Base-by-base conservation (phyloP, 441 rosid genomes). In the Syzygium syzygioides region DNA sequence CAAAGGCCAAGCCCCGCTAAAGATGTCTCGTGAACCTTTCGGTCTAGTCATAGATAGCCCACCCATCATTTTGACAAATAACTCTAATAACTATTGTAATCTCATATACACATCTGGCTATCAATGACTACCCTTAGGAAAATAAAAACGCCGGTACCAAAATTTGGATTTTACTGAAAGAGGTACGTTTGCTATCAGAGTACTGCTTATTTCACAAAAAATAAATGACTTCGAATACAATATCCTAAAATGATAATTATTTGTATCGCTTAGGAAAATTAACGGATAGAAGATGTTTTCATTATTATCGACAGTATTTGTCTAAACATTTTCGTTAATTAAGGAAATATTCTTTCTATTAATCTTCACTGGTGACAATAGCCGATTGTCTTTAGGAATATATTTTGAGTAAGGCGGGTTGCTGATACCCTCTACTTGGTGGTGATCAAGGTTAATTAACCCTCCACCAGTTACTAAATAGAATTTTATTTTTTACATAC, bases 101-200 rank as follows among this genome's bases (percentile, higher is more conserved):
- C 68, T 28, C 68, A 6, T 60, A 28, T 62, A 6, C 30, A 62
- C 34, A n/a, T 34, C 34, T 62, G 14, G 34, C 34, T 14, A 14
- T n/a, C 19, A 62, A 62, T n/a, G 68, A 62, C 68, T 62, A 14
- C 34, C 68, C n/a, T n/a, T 0, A 4, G 18, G 68, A 62, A 59
- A 60, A 28, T 60, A 60, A 60, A 62, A 0, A 62, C 1, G 4
- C 3, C 0, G 0, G 4, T n/a, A n/a, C 32, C 4, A 0, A 62
- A 60, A 62, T 14, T 62, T 1, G 3, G 34, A 62, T 62, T 4
- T 6, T 0, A 14, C 68, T n/a, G 9, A 62, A 62, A 30, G 68
- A 3, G 14, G 4, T 62, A 62, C 14, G 3, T 62, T 28, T 62
- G 19, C 2, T 1, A n/a, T 62, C 1, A 62, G 68, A 17, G 30